Conservation (phyloP, 2,329 filamentous ascomycete genomes). For the Pseudocercospora vitis region DNA sequence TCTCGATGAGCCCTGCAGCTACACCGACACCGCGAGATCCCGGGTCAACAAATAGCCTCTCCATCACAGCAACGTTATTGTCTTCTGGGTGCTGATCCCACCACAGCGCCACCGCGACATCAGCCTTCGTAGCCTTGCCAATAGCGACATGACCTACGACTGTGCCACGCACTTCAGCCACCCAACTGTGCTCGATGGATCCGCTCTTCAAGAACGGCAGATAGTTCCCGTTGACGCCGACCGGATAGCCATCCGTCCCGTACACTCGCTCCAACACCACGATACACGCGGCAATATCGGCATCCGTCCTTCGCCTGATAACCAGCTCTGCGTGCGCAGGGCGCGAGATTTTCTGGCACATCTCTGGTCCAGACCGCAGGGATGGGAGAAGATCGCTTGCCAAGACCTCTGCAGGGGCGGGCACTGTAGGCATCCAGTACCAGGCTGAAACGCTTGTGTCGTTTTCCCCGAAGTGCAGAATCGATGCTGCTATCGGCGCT, state of each 20-base stretch:
- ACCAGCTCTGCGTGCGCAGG: neutral
- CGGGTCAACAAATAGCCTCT: constrained; percentile 32
- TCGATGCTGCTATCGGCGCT: too few relatives aligned
- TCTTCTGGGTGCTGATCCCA: constrained; percentile 14
- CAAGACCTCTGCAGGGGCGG: too few relatives aligned
- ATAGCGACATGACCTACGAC: constrained; percentile 28
- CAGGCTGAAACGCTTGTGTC: neutral
- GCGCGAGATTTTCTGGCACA: neutral
- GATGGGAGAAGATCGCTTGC: neutral
- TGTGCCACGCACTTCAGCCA: constrained; percentile 21
- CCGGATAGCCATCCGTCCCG: constrained; percentile 29
- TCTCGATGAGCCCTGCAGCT: constrained; percentile 24
- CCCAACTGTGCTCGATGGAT: constrained; percentile 25
- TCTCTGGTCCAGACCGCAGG: neutral
- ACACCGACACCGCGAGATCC: constrained; percentile 21
- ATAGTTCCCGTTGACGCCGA: constrained; percentile 28
- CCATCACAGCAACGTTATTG: constrained; percentile 27
- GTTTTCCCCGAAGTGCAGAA: too few relatives aligned
- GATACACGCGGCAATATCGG: constrained; percentile 28
- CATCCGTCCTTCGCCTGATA: constrained; percentile 22
- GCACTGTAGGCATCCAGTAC: too few relatives aligned
- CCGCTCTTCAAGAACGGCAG: constrained; percentile 18
- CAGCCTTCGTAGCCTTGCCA: constrained; percentile 15
- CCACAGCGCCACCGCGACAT: constrained; percentile 26
- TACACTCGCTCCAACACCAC: constrained; percentile 28